Percentiles rank a stretch among this genome's conserved stretches.
phyloP scores from a whole-genome alignment of 2,329 filamentous ascomycete genomes.

The Colletotrichum orchidophilum region DNA sequence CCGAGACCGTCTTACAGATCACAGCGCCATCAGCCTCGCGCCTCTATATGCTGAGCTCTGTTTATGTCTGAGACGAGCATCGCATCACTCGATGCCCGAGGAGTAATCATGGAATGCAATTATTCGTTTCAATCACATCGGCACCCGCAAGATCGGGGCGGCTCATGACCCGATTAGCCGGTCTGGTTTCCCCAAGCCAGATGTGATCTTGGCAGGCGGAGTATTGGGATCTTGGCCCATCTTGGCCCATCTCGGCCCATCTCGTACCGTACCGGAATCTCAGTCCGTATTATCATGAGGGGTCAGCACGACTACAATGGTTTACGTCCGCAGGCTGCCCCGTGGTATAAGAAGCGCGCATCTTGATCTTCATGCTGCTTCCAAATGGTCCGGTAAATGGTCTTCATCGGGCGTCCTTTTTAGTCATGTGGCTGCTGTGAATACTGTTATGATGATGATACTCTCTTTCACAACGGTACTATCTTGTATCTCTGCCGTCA shows the following conservation, averaged over 20 bases:
- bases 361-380: background rate
- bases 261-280: conserved; percentile 3
- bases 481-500: conserved; percentile 34
- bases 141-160: background rate
- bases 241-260: conserved; percentile 29
- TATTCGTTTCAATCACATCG: background rate
- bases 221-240: background rate
- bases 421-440: background rate
- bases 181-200: background rate
- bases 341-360: background rate
- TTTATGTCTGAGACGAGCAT: background rate
- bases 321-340: background rate
- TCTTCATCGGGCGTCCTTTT: background rate
- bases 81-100: background rate
- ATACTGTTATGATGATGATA: conserved; percentile 4
- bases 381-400: background rate
- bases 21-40: background rate
- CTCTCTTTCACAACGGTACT: conserved; percentile 33
- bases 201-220: background rate
- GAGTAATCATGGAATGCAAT: background rate
- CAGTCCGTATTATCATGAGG: conserved; percentile 9
- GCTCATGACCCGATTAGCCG: conserved; percentile 19
- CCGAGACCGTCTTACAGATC: background rate
- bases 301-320: background rate
- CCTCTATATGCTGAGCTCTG: background rate